These are phyloP conservation scores for Lathyrus sativus DNA, from an alignment of 306 rosid species.

Conservation along the genomic window DNA sequence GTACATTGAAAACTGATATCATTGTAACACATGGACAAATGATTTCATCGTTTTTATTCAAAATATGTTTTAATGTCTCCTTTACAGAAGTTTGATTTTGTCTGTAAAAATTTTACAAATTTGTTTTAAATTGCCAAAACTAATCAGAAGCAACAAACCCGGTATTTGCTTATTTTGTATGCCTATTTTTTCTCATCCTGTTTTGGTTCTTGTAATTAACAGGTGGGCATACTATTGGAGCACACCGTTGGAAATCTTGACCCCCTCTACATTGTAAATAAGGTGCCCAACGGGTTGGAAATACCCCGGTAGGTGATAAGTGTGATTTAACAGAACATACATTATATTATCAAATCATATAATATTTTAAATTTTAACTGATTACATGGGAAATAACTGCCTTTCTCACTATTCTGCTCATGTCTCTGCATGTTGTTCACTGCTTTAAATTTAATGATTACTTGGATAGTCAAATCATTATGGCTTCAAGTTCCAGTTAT, in stretches of 20 bases:
- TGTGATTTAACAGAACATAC: constrained; percentile 23
- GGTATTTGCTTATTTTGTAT: background rate
- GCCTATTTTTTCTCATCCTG: constrained; percentile 22
- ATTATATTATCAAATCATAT: background rate
- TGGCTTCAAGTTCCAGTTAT: constrained; percentile 31
- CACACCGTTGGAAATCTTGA: constrained; percentile 92
- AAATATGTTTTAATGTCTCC: background rate
- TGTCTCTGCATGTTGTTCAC: constrained; percentile 11
- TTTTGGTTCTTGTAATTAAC: constrained; percentile 42
- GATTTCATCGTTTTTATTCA: constrained; percentile 12
- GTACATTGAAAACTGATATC: background rate
- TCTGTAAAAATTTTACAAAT: background rate
- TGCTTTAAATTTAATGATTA: constrained; percentile 8
- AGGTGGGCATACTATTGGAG: constrained; percentile 93
- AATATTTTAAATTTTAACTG: background rate
- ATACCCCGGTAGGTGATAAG: constrained; percentile 75
- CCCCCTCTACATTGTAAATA: constrained; percentile 80
- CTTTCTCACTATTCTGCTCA: constrained; percentile 25
- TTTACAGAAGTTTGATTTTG: constrained; percentile 13
- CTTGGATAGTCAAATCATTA: constrained; percentile 20
- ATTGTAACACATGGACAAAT: background rate
- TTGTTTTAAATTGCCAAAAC: constrained; percentile 1
- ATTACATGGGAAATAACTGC: background rate
- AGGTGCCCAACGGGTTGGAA: constrained; percentile 92
- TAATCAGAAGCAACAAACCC: background rate